Percentiles rank a stretch among this genome's conserved stretches.
phyloP scores from a whole-genome alignment of 1,139 yeast genomes.

The Magnusiomyces ingens region DNA sequence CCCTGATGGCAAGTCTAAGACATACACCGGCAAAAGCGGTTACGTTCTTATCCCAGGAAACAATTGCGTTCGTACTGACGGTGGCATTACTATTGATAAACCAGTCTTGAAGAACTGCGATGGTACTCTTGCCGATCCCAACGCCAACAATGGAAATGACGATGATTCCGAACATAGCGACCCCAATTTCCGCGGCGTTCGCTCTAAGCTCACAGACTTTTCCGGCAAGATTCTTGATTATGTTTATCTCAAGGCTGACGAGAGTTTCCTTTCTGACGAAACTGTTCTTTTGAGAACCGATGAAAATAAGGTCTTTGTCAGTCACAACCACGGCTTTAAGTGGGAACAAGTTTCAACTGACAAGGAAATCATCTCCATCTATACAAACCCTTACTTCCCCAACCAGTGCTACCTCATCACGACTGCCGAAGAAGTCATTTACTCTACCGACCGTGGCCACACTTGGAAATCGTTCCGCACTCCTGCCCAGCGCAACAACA shows the following conservation, averaged over 20 bases:
- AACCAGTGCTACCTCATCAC: slow-evolving; percentile 61
- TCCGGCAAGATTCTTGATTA: slow-evolving; percentile 46
- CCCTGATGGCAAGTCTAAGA: slow-evolving; percentile 31
- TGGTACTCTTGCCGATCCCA: slow-evolving; percentile 11
- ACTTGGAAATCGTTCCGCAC: slow-evolving; percentile 41
- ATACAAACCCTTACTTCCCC: slow-evolving; percentile 55
- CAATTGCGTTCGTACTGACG: slow-evolving; percentile 34
- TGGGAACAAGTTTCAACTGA: slow-evolving; percentile 46
- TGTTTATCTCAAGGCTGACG: slow-evolving; percentile 44
- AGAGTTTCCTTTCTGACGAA: slow-evolving; percentile 48
- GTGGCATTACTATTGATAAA: slow-evolving; percentile 22
- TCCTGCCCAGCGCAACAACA: slow-evolving; percentile 43
- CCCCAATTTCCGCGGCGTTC: slow-evolving; percentile 14
- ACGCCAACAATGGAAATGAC: slow-evolving; percentile 22
- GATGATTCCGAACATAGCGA: slow-evolving; percentile 21
- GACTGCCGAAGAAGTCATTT: slow-evolving; percentile 40
- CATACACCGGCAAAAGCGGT: slow-evolving; percentile 29
- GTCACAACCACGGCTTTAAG: slow-evolving; percentile 70
- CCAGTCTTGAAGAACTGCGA: slow-evolving; percentile 20
- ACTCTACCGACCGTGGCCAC: slow-evolving; percentile 64
- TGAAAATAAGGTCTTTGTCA: slow-evolving; percentile 48
- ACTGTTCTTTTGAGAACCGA: slow-evolving; percentile 61
- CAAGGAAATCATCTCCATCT: slow-evolving; percentile 48
- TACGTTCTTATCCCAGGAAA: slow-evolving; percentile 45
- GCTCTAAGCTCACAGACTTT: slow-evolving; percentile 24